Base-by-base conservation (phyloP, 2,329 filamentous ascomycete species). In the Arthrocladium fulminans region DNA sequence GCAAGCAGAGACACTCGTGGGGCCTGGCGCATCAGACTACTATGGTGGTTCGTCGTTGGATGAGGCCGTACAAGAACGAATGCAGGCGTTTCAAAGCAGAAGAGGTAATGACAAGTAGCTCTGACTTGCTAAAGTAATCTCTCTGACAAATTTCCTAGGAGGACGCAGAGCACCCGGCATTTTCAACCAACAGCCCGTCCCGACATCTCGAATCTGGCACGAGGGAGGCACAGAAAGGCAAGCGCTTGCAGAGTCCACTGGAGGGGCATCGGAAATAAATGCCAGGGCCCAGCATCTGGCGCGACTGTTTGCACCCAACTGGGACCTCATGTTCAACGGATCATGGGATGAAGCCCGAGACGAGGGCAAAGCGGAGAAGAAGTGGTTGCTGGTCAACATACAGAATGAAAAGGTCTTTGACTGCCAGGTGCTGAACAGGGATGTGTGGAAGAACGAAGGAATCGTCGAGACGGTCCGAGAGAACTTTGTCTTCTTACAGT, bases 401-500 rank as follows among this genome's bases (percentile, higher is more conserved):
- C 92, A 98, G 67, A 89, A 98, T 63, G 80, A 86, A 56, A 86
- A 86, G 29, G 83, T 95, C 60, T 98, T 98, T 65, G 86, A 92
- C 65, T 98, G 92, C 65, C 92, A 98, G 64, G 78, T 86, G 2
- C 73, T 98, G 15, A 98, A 98, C 63, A 79, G 92, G 38, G 92
- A 98, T 63, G 81, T 97, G 47, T 98, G 92, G 92, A 96, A 96
- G 68, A 85, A 96, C 58, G 67, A 77, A 15, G 76, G 81, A 2
- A 80, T 98, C 49, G 80, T 78, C 59, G 80, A 86, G n/a, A 79
- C 94, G 1, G 75, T 98, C 24, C 79, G 79, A 59, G 90, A 96
- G 63, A 89, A 94, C 68, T 98, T 98, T 64, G 77, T 98, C 57
- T 98, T 98, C 67, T 71, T 98, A 59, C 92, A 98, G 62, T 97